phyloP scores from a whole-genome alignment of 345 rosid genomes.

The Linum lewisii region DNA sequence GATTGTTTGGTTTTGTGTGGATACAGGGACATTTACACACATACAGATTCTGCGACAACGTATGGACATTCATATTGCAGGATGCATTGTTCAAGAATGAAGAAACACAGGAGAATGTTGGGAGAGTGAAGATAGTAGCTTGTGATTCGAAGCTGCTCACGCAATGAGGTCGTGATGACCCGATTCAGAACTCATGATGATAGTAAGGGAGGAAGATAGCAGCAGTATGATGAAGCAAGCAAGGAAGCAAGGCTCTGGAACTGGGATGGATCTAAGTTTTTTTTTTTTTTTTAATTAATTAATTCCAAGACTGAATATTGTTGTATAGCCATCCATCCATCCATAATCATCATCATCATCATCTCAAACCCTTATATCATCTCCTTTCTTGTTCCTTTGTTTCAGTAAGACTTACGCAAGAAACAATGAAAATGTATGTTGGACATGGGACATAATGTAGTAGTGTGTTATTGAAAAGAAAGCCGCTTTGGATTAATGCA shows the following conservation, averaged over 20 bases:
- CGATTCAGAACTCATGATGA: neutral
- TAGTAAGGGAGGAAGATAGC: neutral
- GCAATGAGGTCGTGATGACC: slow-evolving; percentile 31
- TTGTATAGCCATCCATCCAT: too few relatives aligned
- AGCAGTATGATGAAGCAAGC: neutral
- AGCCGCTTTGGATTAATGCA: too few relatives aligned
- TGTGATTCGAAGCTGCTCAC: slow-evolving; percentile 93
- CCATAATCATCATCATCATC: too few relatives aligned
- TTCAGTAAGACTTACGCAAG: too few relatives aligned
- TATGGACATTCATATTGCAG: slow-evolving; percentile 96
- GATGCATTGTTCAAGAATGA: slow-evolving; percentile 60
- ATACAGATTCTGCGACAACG: slow-evolving; percentile 97
- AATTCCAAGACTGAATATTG: neutral
- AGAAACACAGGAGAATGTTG: slow-evolving; percentile 50
- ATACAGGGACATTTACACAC: slow-evolving; percentile 95
- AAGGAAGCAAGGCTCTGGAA: neutral
- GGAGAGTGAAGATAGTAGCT: slow-evolving; percentile 88
- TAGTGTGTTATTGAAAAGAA: too few relatives aligned
- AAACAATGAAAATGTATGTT: too few relatives aligned
- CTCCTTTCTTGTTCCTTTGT: too few relatives aligned
- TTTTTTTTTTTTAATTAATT: too few relatives aligned
- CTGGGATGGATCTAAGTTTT: too few relatives aligned
- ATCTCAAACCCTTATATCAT: too few relatives aligned
- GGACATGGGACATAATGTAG: too few relatives aligned
- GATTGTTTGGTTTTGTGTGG: neutral